Evolutionary conservation across 1,139 yeast genomes (phyloP).

Genomic region (Yamadazyma dendronema): DNA sequence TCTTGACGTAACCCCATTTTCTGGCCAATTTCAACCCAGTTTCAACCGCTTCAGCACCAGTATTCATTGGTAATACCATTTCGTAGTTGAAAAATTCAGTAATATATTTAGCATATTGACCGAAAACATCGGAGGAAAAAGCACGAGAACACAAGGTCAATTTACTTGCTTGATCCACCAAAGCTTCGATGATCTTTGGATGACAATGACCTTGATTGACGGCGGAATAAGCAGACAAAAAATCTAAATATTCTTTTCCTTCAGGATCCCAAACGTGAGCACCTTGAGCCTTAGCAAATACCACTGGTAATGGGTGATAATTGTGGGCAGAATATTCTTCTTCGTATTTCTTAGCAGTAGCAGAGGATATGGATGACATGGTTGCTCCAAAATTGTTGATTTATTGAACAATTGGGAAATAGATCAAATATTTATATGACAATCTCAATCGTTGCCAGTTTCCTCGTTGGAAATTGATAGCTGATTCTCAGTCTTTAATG

Average conservation of each 20-base stretch:
- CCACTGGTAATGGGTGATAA: slow-evolving; percentile 96
- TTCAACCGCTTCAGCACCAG: slow-evolving; percentile 99
- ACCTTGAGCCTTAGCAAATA: slow-evolving; percentile 79
- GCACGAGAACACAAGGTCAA: slow-evolving; percentile 91
- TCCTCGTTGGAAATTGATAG: slow-evolving; percentile 4
- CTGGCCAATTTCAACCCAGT: slow-evolving; percentile 92
- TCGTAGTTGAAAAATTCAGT: slow-evolving; percentile 91
- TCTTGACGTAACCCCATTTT: slow-evolving; percentile 93
- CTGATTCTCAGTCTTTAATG: not conserved
- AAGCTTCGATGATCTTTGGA: slow-evolving; percentile 84
- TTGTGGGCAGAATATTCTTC: slow-evolving; percentile 88
- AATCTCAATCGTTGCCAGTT: not conserved
- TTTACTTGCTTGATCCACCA: slow-evolving; percentile 81
- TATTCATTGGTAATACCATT: slow-evolving; percentile 95
- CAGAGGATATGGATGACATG: slow-evolving; percentile 47
- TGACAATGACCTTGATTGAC: slow-evolving; percentile 99
- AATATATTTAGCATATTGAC: slow-evolving; percentile 80
- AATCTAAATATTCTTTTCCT: slow-evolving; percentile 84
- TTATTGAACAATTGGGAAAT: not conserved
- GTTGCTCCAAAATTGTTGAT: slow-evolving; percentile 1
- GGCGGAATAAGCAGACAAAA: slow-evolving; percentile 91
- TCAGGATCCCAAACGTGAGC: slow-evolving; percentile 99
- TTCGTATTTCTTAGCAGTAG: slow-evolving; percentile 68
- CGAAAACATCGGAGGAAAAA: slow-evolving; percentile 86
- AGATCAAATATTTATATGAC: slow-evolving; percentile 6